Evolutionary conservation across 352 stramenopile genomes (phyloP).

Genomic region (Pythium guiyangense): DNA sequence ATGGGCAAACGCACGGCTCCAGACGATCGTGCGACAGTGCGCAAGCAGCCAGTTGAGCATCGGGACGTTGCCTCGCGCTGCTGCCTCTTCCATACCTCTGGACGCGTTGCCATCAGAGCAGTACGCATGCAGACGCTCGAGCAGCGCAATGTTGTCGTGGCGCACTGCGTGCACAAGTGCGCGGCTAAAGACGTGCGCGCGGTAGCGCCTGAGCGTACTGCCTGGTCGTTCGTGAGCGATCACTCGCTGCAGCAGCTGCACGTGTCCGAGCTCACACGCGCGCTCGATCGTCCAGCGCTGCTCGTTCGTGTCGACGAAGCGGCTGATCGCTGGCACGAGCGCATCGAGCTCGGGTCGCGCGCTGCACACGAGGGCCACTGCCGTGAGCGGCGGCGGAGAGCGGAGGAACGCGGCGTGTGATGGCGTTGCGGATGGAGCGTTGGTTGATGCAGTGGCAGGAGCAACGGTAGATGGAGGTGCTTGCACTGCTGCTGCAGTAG

Average conservation of each 20-base stretch:
- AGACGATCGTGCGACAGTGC: not conserved
- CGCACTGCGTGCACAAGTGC: not conserved
- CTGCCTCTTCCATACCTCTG: not conserved
- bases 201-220: not conserved
- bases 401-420: not conserved
- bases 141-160: not conserved
- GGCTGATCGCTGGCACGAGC: not conserved
- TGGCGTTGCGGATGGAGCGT: not conserved
- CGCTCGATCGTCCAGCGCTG: conserved; percentile 4
- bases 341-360: not conserved
- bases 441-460: not conserved
- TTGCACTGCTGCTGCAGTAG: not conserved
- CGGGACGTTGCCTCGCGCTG: not conserved
- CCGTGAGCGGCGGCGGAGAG: not conserved
- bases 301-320: not conserved
- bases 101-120: not conserved
- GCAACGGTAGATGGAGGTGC: not conserved
- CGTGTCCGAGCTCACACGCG: not conserved
- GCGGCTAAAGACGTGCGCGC: not conserved
- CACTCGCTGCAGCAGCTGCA: conserved; percentile 1
- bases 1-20: not conserved
- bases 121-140: not conserved
- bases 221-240: not conserved
- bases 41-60: not conserved
- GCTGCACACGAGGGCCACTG: not conserved